Evolutionary conservation across 305 asterid species (phyloP), one percentile per base, ranked within the genome.

Genomic region (Fraxinus dipetala): DNA sequence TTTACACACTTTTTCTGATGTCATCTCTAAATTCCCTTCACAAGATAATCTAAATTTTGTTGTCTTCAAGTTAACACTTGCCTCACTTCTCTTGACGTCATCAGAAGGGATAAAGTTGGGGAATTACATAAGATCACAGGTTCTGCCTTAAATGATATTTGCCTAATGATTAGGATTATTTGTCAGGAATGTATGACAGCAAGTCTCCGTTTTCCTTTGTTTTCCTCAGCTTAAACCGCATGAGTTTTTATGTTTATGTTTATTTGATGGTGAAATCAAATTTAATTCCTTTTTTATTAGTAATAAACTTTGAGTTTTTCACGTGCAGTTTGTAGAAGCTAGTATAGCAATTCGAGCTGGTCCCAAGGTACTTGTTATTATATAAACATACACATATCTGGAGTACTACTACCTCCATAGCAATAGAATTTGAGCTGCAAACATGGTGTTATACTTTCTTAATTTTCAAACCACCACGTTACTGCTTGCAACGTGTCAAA

Each of bases 281-380:
- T 43, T 54, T 70, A 40, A 26, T 81, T 73, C 59, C 31, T 24
- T 30, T 80, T 10, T 54, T 9, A 30, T 43, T 63, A 38, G 22
- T 76, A 78, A 70, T 45, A 36, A 75, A 16, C 77, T 28, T 77
- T 30, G 5, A 70, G 0, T 9, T 38, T 78, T 76, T 80, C 40
- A 38, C 61, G 79, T 87, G 88, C 93, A 94, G 99, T 95, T 95
- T 87, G 98, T 94, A 84, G 98, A 94, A 92, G 98, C 98, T 78
- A 84, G 88, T 81, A 86, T 95, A 22, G 96, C 90, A 70, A 95
- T 95, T 36, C 90, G 65, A 70, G 96, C 98, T 43, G 89, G 88
- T 82, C 84, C 92, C 59, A 85, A 90, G 98, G 98, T 94, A 91
- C 78, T 34, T 24, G 24, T 78, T 26, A 43, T 61, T 22, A 8